Percentiles rank a stretch among this genome's conserved stretches.
These are phyloP conservation scores for Ceratocystis papillata DNA, from an alignment of 2,329 filamentous ascomycete species.

Conservation along the genomic window DNA sequence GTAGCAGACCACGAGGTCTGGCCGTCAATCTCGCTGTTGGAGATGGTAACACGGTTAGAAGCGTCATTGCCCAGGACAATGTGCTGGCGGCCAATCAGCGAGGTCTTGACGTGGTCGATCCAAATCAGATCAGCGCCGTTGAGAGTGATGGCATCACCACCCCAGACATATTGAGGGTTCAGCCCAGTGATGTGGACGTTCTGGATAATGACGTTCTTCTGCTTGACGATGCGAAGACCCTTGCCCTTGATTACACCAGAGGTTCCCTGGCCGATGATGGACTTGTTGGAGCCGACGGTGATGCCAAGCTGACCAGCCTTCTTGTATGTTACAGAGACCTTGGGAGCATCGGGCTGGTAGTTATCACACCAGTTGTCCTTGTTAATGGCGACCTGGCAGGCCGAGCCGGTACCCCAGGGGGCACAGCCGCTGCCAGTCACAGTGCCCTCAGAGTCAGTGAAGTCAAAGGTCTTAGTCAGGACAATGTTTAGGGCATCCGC, in stretches of 20 bases:
- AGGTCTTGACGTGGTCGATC: conserved; percentile 47
- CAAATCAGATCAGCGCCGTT: conserved; percentile 38
- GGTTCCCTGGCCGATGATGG: conserved; percentile 42
- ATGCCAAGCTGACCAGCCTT: conserved; percentile 43
- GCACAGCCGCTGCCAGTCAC: conserved; percentile 45
- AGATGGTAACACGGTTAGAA: conserved; percentile 47
- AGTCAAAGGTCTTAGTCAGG: conserved; percentile 46
- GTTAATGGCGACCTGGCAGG: conserved; percentile 51
- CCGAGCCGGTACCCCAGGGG: conserved; percentile 43
- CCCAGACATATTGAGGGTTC: conserved; percentile 50
- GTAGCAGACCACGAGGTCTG: conserved; percentile 43
- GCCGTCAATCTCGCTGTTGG: conserved; percentile 51
- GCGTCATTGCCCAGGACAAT: conserved; percentile 46
- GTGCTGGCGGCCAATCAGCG: conserved; percentile 49
- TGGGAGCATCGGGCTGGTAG: conserved; percentile 43
- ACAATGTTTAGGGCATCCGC: conserved; percentile 45
- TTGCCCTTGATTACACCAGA: conserved; percentile 48
- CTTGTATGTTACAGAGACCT: conserved; percentile 39
- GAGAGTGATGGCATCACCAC: conserved; percentile 47
- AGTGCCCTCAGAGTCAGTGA: conserved; percentile 45
- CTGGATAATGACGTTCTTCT: conserved; percentile 46
- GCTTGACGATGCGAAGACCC: conserved; percentile 41
- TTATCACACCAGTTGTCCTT: conserved; percentile 49
- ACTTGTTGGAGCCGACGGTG: conserved; percentile 47
- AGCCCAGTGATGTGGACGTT: conserved; percentile 46